A percentile compares a stretch with the other conserved stretches of the same genome.
phyloP scores from a whole-genome alignment of 2,329 filamentous ascomycete genomes.

The Penicillium sp. region DNA sequence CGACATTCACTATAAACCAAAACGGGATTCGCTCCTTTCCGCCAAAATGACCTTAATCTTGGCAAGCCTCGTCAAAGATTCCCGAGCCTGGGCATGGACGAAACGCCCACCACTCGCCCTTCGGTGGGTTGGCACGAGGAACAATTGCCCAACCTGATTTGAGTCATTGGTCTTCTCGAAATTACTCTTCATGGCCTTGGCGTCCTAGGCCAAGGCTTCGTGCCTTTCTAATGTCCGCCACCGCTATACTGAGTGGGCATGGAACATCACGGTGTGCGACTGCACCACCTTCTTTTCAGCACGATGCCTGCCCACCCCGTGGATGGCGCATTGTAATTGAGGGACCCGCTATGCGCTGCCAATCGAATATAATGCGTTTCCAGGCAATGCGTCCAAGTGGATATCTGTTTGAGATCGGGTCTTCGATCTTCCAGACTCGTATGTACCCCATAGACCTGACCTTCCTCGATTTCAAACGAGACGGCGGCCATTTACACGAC shows the following conservation, averaged over 20 bases:
- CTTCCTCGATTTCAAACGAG: neutral
- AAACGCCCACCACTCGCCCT: neutral
- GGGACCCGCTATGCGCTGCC: neutral
- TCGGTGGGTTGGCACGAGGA: constrained; percentile 2
- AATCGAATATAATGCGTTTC: constrained; percentile 11
- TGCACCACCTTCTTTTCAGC: neutral
- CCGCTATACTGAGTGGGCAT: neutral
- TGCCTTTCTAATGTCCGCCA: neutral
- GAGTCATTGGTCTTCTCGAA: neutral
- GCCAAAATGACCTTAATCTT: constrained; percentile 1
- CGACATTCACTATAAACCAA: neutral
- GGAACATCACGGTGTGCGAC: neutral
- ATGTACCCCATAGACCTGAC: constrained; percentile 9
- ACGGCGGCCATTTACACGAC: constrained; percentile 1
- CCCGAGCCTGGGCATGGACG: neutral
- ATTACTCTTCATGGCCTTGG: neutral
- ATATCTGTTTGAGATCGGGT: neutral
- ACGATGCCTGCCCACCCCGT: constrained; percentile 7
- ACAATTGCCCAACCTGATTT: constrained; percentile 4
- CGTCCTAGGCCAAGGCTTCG: neutral
- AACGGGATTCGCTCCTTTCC: neutral
- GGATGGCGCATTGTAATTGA: neutral
- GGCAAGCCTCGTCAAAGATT: neutral
- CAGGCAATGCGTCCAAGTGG: neutral
- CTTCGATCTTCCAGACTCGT: neutral